Conservation (phyloP, 2,329 filamentous ascomycete species). For the Chrysoporthe deuterocubensis region DNA sequence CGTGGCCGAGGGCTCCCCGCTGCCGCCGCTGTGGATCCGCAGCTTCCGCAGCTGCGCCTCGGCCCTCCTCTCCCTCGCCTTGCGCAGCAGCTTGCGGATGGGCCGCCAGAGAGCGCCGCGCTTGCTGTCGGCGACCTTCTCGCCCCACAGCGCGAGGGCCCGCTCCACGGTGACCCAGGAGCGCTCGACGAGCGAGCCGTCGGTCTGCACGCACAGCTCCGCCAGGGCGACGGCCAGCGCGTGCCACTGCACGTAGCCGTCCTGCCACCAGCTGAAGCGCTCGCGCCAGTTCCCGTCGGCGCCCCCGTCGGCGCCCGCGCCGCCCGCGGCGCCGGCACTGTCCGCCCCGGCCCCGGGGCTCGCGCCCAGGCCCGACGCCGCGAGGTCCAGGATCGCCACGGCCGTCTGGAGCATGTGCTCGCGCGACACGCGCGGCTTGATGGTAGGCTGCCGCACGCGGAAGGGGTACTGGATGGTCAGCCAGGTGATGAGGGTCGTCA, state of each 20-base stretch:
- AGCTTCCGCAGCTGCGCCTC: slow-evolving; percentile 37
- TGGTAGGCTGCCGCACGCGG: slow-evolving; percentile 37
- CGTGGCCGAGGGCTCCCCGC: background rate
- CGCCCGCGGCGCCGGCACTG: no score
- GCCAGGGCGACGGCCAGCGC: slow-evolving; percentile 56
- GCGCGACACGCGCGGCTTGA: slow-evolving; percentile 41
- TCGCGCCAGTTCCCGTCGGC: slow-evolving; percentile 27
- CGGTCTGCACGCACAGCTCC: slow-evolving; percentile 53
- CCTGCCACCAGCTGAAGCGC: slow-evolving; percentile 53
- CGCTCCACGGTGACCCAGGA: slow-evolving; percentile 55
- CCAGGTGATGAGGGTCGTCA: slow-evolving; percentile 53
- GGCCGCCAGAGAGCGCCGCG: slow-evolving; percentile 58
- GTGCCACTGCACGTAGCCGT: slow-evolving; percentile 59
- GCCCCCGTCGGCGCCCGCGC: no score
- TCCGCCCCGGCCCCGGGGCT: slow-evolving; percentile 35
- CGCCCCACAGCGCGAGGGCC: slow-evolving; percentile 48
- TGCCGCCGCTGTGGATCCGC: slow-evolving; percentile 28
- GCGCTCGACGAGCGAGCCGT: slow-evolving; percentile 49
- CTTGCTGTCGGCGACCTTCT: slow-evolving; percentile 53
- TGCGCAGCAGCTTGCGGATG: slow-evolving; percentile 56
- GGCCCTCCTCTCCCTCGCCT: slow-evolving; percentile 48
- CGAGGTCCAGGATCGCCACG: slow-evolving; percentile 50
- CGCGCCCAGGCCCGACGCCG: slow-evolving; percentile 35
- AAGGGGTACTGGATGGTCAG: slow-evolving; percentile 51
- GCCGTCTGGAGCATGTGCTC: slow-evolving; percentile 52